Base-by-base conservation (phyloP, 163 green algal genomes). In the Coccomyxa subellipsoidea region DNA sequence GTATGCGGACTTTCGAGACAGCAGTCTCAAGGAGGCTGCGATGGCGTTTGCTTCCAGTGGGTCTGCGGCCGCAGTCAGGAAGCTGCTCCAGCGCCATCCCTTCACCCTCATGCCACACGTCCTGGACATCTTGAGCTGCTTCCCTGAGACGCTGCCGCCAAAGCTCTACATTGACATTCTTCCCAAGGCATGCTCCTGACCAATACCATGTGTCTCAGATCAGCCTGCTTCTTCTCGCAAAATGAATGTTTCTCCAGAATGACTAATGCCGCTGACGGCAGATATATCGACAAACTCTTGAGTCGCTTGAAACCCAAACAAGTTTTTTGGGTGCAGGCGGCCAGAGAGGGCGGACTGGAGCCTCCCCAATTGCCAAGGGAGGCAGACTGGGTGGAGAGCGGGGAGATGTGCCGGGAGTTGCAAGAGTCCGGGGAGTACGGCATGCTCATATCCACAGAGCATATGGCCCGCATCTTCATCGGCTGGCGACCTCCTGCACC, bases 81-180 rank as follows among this genome's bases (percentile, higher is more conserved):
- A 80, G 35, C 69, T 89, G 80, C 80, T 89, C 27, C 25, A 77
- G 12, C 76, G 69, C 39, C 84, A 87, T 78, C 69, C 85, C 6
- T 76, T 76, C 9, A 59, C 54, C 12, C 21, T 89, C 31, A 38
- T 69, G 47, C 80, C 80, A 3, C 40, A 53, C 27, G 53, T 84
- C 2, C 59, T 89, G 27, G 80, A 86, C 25, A 69, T 87, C 34
- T 38, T 86, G 69, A 27, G 31, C 31, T 72, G 54, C n/a, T 32
- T 81, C 25, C 85, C 85, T 0, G 85, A 89, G 40, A 89, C 80
- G 0, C 5, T 84, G n/a, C 47, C 78, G 27, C 69, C 54, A 4
- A 81, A 73, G 38, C 34, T 71, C 38, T 76, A 75, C 76, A 29
- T 38, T 6, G 27, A 32, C 66, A 32, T 73, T n/a, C 6, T 73